Evolutionary conservation across 306 rosid genomes (phyloP).

Genomic region (Luffa acutangula): DNA sequence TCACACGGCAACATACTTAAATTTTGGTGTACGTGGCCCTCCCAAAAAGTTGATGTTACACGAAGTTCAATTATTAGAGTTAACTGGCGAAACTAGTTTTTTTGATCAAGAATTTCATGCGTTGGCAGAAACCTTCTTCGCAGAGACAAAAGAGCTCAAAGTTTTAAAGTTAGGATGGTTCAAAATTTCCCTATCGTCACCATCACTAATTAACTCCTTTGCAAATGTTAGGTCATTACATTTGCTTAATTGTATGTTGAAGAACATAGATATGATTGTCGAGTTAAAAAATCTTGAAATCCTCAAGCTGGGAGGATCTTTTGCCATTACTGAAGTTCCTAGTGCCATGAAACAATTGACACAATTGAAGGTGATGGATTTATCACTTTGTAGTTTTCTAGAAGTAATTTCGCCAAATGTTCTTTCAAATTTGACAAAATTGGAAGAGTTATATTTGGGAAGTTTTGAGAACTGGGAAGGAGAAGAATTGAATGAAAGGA

Average conservation of each 20-base stretch:
- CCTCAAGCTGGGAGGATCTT: neutral
- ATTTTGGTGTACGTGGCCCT: neutral
- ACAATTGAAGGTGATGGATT: neutral
- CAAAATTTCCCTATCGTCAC: neutral
- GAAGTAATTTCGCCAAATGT: neutral
- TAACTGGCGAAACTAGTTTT: too few relatives aligned
- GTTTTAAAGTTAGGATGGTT: neutral
- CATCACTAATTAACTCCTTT: neutral
- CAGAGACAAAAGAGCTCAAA: neutral
- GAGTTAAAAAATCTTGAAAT: constrained; percentile 8
- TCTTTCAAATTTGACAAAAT: constrained; percentile 4
- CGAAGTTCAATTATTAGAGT: neutral
- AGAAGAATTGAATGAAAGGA: neutral
- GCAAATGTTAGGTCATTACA: neutral
- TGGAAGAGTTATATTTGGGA: constrained; percentile 9
- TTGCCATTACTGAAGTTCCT: neutral
- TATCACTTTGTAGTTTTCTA: neutral
- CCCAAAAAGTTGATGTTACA: neutral
- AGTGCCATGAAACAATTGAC: neutral
- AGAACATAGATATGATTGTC: constrained; percentile 3
- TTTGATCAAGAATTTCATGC: too few relatives aligned
- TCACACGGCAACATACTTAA: neutral
- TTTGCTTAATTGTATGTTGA: neutral
- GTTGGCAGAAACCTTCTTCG: neutral
- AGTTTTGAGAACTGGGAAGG: constrained; percentile 3